A percentile compares a stretch with the other conserved stretches of the same genome.
These are phyloP conservation scores for Ophiostoma sp. DNA, from an alignment of 2,329 filamentous ascomycete species.

Conservation along the genomic window DNA sequence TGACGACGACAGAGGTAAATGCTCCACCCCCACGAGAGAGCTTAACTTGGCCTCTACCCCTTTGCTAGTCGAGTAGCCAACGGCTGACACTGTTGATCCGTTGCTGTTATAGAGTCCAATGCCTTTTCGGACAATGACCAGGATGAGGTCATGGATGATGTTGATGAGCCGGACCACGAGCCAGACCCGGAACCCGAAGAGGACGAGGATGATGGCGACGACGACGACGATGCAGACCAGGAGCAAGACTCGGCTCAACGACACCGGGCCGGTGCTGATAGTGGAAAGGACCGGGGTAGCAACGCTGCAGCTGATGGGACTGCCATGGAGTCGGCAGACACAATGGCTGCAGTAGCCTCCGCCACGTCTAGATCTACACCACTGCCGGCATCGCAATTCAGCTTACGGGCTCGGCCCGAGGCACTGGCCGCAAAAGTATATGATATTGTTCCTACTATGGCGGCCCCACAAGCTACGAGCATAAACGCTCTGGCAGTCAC, in stretches of 20 bases:
- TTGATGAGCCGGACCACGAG: slow-evolving; percentile 35
- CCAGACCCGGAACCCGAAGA: slow-evolving; percentile 37
- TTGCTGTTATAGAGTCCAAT: slow-evolving; percentile 34
- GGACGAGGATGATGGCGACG: slow-evolving; percentile 33
- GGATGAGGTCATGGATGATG: slow-evolving; percentile 54
- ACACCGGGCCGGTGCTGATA: slow-evolving; percentile 22
- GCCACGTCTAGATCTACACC: slow-evolving; percentile 31
- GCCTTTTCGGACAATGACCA: slow-evolving; percentile 48
- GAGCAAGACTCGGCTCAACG: slow-evolving; percentile 18
- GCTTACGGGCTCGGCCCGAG: slow-evolving; percentile 66
- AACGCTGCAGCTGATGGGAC: slow-evolving; percentile 22
- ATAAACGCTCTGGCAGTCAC: slow-evolving; percentile 91
- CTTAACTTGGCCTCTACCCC: background rate
- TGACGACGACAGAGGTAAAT: slow-evolving; percentile 32
- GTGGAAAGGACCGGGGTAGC: slow-evolving; percentile 25
- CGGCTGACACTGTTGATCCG: background rate
- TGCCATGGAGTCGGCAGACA: slow-evolving; percentile 24
- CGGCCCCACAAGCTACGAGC: slow-evolving; percentile 89
- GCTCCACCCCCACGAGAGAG: background rate
- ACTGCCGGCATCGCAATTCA: slow-evolving; percentile 34
- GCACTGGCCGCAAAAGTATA: slow-evolving; percentile 75
- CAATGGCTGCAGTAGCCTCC: slow-evolving; percentile 17
- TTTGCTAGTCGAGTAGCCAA: background rate
- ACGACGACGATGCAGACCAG: slow-evolving; percentile 39
- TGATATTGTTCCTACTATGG: slow-evolving; percentile 95